Evolutionary conservation across 768 basidiomycete genomes (phyloP), one percentile per base, ranked within the genome.

Genomic region (Xerocomus brunneocitrinus): DNA sequence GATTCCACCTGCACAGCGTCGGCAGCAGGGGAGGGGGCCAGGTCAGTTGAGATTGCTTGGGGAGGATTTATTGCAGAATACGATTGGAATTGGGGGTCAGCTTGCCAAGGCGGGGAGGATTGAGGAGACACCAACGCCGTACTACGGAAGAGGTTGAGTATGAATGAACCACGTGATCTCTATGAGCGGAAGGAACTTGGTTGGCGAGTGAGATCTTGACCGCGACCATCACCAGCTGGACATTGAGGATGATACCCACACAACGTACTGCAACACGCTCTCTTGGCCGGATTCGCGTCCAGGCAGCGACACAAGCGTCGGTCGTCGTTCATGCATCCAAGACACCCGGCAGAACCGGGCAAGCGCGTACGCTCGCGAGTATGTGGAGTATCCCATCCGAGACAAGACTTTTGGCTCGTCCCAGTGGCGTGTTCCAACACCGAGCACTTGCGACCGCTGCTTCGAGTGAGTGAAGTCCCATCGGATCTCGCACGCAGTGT

Each of bases 81-180:
- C 84, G 25, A 77, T 81, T 47, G 82, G 79, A 6, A 79, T 83
- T 55, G 81, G 82, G 12, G 70, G 73, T 5, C 80, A 79, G 55
- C 72, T 81, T 54, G 77, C 74, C 31, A 70, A 69, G 47, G 73
- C 62, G 22, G 78, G 78, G n/a, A 69, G 74, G 27, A 70, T 81
- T 0, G 81, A 82, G 55, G 84, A 87, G 65, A 87, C 78, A 54
- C 86, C 85, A 43, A 87, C 86, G 14, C 86, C 85, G 3, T 64
- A 50, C 63, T 64, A 49, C 62, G 70, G 67, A 28, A 54, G 61
- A 42, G 52, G 56, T 47, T 62, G 50, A 63, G 22, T 27, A 34
- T 16, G 24, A 35, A 39, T 43, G 34, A 47, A 61, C 24, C 58
- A 64, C 60, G 59, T 61, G 60, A 62, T 53, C 42, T 22, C 49